Percentiles rank a stretch among this genome's conserved stretches.
Conservation (phyloP, 2,329 filamentous ascomycete genomes). For the Pseudogymnoascus destructans region DNA sequence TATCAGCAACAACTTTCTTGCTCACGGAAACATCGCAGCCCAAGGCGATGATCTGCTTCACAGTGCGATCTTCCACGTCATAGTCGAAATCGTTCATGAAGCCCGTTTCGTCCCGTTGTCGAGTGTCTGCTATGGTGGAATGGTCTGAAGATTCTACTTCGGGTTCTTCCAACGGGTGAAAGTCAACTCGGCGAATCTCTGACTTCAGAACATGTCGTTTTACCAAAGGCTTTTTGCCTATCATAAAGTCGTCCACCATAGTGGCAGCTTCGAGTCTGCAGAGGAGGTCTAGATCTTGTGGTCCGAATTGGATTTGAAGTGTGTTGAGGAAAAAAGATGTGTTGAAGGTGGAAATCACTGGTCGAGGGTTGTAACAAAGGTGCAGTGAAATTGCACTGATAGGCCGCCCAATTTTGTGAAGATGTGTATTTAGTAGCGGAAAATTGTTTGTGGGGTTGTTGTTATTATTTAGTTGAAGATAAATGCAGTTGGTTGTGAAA, state of each 20-base stretch:
- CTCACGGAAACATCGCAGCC: slow-evolving; percentile 43
- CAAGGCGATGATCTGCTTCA: slow-evolving; percentile 48
- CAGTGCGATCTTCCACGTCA: slow-evolving; percentile 27
- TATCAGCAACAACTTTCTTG: slow-evolving; percentile 34
- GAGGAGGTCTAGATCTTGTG: neutral
- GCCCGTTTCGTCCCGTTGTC: slow-evolving; percentile 10
- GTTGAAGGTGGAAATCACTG: neutral
- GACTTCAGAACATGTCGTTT: neutral
- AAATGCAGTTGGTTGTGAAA: neutral
- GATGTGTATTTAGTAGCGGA: neutral
- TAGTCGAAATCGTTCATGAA: slow-evolving; percentile 20
- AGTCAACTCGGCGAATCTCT: neutral
- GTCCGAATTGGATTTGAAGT: neutral
- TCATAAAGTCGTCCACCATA: neutral
- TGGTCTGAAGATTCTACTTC: neutral
- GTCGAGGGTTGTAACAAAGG: neutral
- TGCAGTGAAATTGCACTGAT: neutral
- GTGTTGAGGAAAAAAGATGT: neutral
- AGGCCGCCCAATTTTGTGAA: neutral
- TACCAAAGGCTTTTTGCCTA: neutral
- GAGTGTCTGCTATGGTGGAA: neutral
- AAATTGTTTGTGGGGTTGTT: neutral
- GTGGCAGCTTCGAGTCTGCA: neutral
- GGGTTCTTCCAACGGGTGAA: neutral
- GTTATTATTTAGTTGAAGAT: neutral